Base-by-base conservation (phyloP, 208 protist species). In the Naegleria lovaniensis region DNA sequence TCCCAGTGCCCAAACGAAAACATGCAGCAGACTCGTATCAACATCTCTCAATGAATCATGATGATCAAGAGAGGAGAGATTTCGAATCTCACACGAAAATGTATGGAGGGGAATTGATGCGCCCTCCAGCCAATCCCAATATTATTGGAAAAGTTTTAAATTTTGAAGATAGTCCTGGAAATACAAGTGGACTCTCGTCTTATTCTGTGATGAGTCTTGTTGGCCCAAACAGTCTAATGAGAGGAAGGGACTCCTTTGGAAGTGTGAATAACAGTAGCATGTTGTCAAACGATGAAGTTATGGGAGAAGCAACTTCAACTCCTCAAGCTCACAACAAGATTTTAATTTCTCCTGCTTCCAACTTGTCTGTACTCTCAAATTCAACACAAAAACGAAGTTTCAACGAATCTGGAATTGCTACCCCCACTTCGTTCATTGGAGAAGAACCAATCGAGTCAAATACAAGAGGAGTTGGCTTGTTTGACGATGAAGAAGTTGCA, bases 1-100 rank as follows among this genome's bases (percentile, higher is more conserved):
- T 87, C n/a, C 83, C 83, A 51, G 29, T 87, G 6, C 83, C 83
- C 5, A 87, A 87, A n/a, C 40, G 33, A 83, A 83, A n/a, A 83
- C 75, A n/a, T 83, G 75, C n/a, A 13, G 13, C 29, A 36, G 75
- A 40, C 9, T 39, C 75, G 19, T 40, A n/a, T 83, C 33, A n/a
- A 13, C n/a, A 36, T 83, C 75, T 40, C 29, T 13, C 75, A 83
- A 39, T 83, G 19, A 67, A 67, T 29, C 55, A 67, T 19, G 55
- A 67, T 13, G 55, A 67, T 29, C 55, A 67, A 67, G 55, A 67
- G 55, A 67, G 13, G 22, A 67, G 55, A 67, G 55, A 67, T 67
- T 67, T 29, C 19, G 55, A 67, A 67, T 67, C 55, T 67, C 55
- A 67, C 13, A 19, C 55, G 1, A 67, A 67, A 67, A 67, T 67